These are phyloP conservation scores for Phytophthora aleatoria DNA, from an alignment of 352 stramenopile genomes.

Conservation along the genomic window DNA sequence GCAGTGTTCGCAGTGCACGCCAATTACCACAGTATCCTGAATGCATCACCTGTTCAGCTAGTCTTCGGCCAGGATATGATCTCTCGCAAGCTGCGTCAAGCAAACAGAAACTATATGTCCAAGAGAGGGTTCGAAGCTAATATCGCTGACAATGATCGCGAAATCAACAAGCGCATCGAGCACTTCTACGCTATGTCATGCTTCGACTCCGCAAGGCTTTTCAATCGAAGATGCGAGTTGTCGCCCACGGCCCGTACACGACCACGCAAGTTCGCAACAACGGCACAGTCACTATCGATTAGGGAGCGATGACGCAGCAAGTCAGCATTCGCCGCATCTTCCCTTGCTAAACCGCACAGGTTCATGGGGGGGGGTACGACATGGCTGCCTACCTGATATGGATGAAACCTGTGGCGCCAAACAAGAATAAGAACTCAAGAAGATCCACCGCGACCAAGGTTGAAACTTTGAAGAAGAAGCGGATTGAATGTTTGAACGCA, in stretches of 20 bases:
- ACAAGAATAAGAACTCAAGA: background rate
- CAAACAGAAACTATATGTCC: slow-evolving; percentile 19
- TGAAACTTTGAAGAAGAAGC: too few relatives aligned
- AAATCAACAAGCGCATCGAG: slow-evolving; percentile 20
- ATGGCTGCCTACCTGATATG: background rate
- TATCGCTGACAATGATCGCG: slow-evolving; percentile 16
- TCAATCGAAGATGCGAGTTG: background rate
- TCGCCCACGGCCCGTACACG: slow-evolving; percentile 3
- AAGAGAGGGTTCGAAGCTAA: slow-evolving; percentile 13
- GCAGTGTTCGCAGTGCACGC: slow-evolving; percentile 11
- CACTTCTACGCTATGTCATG: slow-evolving; percentile 21
- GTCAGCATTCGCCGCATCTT: slow-evolving; percentile 1
- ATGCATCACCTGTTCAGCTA: slow-evolving; percentile 12
- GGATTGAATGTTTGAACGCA: too few relatives aligned
- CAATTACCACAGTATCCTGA: slow-evolving; percentile 14
- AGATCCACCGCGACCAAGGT: background rate
- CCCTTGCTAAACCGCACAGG: background rate
- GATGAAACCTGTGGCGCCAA: background rate
- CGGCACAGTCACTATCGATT: background rate
- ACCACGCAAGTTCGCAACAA: background rate
- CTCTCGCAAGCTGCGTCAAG: slow-evolving; percentile 2
- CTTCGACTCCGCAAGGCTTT: slow-evolving; percentile 7
- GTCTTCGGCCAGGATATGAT: slow-evolving; percentile 22
- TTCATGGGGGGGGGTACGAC: slow-evolving; percentile 5
- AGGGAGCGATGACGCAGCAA: background rate